phyloP scores from a whole-genome alignment of 2,329 filamentous ascomycete genomes.

The Akanthomyces dipterigenus region DNA sequence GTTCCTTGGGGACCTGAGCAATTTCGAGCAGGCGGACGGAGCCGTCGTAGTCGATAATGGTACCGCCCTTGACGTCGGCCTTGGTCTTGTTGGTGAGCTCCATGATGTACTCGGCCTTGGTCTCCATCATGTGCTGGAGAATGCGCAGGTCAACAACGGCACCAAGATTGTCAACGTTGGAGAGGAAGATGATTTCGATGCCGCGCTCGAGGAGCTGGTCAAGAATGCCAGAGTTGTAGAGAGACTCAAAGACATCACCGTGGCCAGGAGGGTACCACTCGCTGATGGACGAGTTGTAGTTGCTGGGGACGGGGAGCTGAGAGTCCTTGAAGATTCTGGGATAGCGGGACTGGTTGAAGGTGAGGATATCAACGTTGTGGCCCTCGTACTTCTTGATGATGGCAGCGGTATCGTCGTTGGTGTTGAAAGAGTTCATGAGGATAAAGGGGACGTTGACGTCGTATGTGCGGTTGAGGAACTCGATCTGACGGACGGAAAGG shows the following conservation, averaged over 20 bases:
- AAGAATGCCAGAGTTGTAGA: constrained; percentile 98
- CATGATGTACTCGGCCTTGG: constrained; percentile 97
- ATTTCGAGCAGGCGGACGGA: constrained; percentile 96
- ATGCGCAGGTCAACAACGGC: constrained; percentile 97
- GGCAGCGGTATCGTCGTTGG: constrained; percentile 91
- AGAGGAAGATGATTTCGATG: constrained; percentile 96
- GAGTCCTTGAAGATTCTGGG: constrained; percentile 98
- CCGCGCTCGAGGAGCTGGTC: constrained; percentile 93
- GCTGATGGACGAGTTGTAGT: constrained; percentile 75
- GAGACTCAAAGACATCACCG: constrained; percentile 98
- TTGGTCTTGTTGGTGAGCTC: constrained; percentile 99
- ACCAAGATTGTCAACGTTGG: constrained; percentile 97
- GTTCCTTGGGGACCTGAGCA: constrained; percentile 98
- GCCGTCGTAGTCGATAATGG: constrained; percentile 98
- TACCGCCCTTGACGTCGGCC: constrained; percentile 99
- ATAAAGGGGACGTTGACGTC: constrained; percentile 95
- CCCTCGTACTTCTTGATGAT: constrained; percentile 99
- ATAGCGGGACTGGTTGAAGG: constrained; percentile 99
- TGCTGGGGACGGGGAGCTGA: constrained; percentile 89
- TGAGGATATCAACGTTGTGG: constrained; percentile 98
- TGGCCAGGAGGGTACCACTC: constrained; percentile 99
- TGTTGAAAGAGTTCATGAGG: constrained; percentile 99
- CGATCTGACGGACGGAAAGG: constrained; percentile 95
- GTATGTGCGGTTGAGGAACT: constrained; percentile 98
- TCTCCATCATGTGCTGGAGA: constrained; percentile 98